Percentiles rank a stretch among this genome's conserved stretches.
phyloP scores from a whole-genome alignment of 2,329 filamentous ascomycete species.

The Tympanopsis confertula region DNA sequence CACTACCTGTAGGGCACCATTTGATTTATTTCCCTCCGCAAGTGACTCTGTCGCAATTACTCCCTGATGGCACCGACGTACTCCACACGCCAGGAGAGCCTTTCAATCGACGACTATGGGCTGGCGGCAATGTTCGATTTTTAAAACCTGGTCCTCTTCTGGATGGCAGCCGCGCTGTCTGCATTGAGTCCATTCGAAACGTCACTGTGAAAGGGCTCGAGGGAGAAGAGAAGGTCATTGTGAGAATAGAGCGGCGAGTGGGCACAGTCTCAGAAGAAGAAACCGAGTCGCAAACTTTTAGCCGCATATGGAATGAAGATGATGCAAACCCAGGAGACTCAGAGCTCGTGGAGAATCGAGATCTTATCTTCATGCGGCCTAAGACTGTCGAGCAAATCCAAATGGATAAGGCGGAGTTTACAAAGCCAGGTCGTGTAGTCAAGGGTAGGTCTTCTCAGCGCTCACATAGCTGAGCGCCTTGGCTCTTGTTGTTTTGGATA shows the following conservation, averaged over 20 bases:
- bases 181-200: constrained; percentile 31
- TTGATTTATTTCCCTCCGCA: constrained; percentile 77
- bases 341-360: neutral
- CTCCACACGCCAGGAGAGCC: constrained; percentile 63
- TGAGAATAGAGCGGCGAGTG: constrained; percentile 31
- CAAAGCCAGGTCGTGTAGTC: too few species aligned
- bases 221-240: constrained; percentile 33
- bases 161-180: constrained; percentile 25
- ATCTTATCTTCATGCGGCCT: neutral
- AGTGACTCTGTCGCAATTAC: constrained; percentile 46
- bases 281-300: neutral
- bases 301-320: neutral
- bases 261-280: neutral
- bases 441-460: too few species aligned
- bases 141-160: constrained; percentile 20
- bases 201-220: constrained; percentile 13
- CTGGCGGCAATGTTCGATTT: constrained; percentile 62
- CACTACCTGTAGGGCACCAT: constrained; percentile 61
- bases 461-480: too few species aligned
- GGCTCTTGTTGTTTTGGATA: too few species aligned
- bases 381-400: neutral
- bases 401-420: neutral
- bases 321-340: neutral
- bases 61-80: constrained; percentile 75
- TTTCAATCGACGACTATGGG: constrained; percentile 77